Conservation (phyloP, 2,329 filamentous ascomycete species). For the Coniochaeta ligniaria region DNA sequence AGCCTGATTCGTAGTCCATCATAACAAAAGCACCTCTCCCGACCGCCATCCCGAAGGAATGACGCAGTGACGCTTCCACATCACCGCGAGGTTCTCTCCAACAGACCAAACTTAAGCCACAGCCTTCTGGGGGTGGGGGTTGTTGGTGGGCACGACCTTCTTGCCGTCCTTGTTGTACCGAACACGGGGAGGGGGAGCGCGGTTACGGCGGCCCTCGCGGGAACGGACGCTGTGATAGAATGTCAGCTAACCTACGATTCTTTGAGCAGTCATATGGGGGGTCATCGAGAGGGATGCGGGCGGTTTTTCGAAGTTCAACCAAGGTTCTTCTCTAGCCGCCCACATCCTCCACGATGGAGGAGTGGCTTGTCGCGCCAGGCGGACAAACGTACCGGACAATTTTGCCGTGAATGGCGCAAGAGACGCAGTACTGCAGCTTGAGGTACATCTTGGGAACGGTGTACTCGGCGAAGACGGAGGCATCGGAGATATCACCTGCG, state of each 20-base stretch:
- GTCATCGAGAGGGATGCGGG: conserved; percentile 3
- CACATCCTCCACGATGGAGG: conserved; percentile 22
- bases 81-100: not conserved
- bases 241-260: conserved; percentile 31
- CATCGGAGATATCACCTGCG: conserved; percentile 98
- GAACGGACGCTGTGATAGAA: conserved; percentile 75
- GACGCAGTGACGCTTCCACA: not conserved
- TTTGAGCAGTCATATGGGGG: conserved; percentile 8
- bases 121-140: conserved; percentile 48
- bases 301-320: conserved; percentile 20
- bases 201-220: conserved; percentile 94
- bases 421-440: conserved; percentile 99
- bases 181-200: conserved; percentile 92
- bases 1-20: conserved; percentile 2
- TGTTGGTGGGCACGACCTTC: conserved; percentile 91
- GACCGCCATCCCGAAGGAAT: not conserved
- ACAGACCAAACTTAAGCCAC: conserved; percentile 5
- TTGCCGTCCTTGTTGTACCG: conserved; percentile 99
- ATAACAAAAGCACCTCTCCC: not conserved
- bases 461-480: conserved; percentile 98
- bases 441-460: conserved; percentile 99
- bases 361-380: conserved; percentile 48
- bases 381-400: conserved; percentile 92
- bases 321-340: conserved; percentile 39
- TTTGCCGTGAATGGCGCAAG: conserved; percentile 99